Conservation (phyloP, 192 early-diverging fungal genomes). For the Backusella sp. region DNA sequence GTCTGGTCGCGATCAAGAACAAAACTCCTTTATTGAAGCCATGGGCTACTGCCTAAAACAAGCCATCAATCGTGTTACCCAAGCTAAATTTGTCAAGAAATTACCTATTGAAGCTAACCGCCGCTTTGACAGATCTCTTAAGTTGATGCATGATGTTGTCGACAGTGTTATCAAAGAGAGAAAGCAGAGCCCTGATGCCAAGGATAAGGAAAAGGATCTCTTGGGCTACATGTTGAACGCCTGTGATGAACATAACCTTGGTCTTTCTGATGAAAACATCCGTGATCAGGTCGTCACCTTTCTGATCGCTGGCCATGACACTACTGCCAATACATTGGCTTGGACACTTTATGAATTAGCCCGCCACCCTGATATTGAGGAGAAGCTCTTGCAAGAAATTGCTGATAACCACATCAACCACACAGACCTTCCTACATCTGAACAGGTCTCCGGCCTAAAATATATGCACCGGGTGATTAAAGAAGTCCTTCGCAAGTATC, state of each 20-base stretch:
- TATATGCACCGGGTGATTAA: constrained; percentile 26
- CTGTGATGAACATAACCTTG: constrained; percentile 30
- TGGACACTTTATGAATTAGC: constrained; percentile 32
- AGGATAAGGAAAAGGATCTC: constrained; percentile 41
- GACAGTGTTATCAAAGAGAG: constrained; percentile 48
- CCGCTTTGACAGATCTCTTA: constrained; percentile 35
- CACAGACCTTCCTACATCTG: constrained; percentile 19
- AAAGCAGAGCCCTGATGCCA: constrained; percentile 32
- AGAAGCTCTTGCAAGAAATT: constrained; percentile 29
- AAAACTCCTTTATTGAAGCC: constrained; percentile 34
- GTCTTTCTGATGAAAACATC: constrained; percentile 43
- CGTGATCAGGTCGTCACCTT: constrained; percentile 63
- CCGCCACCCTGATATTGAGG: constrained; percentile 27
- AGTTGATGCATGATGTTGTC: constrained; percentile 42
- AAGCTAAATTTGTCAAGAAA: constrained; percentile 35
- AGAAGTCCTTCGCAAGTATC: constrained; percentile 26
- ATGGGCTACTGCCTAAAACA: constrained; percentile 30
- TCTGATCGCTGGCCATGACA: constrained; percentile 54
- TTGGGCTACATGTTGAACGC: constrained; percentile 58
- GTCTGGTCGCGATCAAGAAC: constrained; percentile 16
- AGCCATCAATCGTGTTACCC: constrained; percentile 11
- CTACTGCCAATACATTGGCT: constrained; percentile 28
- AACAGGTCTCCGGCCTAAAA: constrained; percentile 16
- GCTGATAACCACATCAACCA: constrained; percentile 15
- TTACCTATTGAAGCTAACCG: constrained; percentile 43